phyloP scores from a whole-genome alignment of 495 filamentous ascomycete genomes.

The Glutinoglossum americanum region DNA sequence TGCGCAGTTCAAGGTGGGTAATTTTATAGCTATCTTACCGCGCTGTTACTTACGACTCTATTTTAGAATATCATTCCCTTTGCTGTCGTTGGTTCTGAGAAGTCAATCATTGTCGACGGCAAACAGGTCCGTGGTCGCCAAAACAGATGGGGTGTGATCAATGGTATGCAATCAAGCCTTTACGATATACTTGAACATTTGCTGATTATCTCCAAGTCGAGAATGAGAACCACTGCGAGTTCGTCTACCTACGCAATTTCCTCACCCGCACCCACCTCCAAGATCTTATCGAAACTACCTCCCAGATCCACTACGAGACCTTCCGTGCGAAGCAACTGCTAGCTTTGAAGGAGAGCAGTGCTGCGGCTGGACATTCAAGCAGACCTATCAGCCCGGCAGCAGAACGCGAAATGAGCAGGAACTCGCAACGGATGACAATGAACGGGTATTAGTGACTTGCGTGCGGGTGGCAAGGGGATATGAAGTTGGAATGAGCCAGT shows the following conservation, averaged over 20 bases:
- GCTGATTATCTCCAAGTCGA: conserved; percentile 34
- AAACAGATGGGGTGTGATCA: conserved; percentile 98
- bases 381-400: conserved; percentile 86
- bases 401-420: conserved; percentile 86
- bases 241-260: conserved; percentile 95
- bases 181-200: neutral
- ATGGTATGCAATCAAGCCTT: conserved; percentile 19
- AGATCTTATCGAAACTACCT: conserved; percentile 98
- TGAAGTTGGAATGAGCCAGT: neutral
- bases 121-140: conserved; percentile 95
- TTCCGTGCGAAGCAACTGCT: conserved; percentile 99
- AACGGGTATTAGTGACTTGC: conserved; percentile 46
- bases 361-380: conserved; percentile 54
- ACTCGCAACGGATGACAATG: conserved; percentile 91
- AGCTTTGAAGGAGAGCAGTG: conserved; percentile 92
- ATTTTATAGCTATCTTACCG: neutral
- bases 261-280: conserved; percentile 88
- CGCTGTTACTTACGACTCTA: neutral
- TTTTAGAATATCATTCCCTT: conserved; percentile 84
- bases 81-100: conserved; percentile 93
- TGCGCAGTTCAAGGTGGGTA: conserved; percentile 74
- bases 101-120: conserved; percentile 89
- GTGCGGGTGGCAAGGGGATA: neutral
- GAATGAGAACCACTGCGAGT: conserved; percentile 98
- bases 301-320: conserved; percentile 98